Conservation (phyloP, 257 asterid species). For the Nicotiana paniculata region DNA sequence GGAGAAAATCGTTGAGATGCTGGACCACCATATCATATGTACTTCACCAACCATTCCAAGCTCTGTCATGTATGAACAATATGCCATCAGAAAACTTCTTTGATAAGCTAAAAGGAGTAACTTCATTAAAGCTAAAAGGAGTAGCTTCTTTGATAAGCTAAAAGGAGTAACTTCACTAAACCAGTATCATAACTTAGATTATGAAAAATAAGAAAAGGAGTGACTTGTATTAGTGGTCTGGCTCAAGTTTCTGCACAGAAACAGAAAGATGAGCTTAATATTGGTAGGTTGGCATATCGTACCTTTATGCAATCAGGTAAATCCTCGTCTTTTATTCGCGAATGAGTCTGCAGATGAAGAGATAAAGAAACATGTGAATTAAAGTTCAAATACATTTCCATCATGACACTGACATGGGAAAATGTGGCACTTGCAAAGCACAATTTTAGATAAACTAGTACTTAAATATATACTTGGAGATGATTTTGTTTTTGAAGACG, state of each 20-base stretch:
- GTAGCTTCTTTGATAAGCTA: neutral
- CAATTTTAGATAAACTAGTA: too few relatives aligned
- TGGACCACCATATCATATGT: slow-evolving; percentile 33
- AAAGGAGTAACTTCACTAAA: neutral
- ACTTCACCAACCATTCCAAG: slow-evolving; percentile 79
- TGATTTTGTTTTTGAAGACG: too few relatives aligned
- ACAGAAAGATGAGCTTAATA: neutral
- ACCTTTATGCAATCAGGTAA: slow-evolving; percentile 88
- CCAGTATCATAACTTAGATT: neutral
- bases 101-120: neutral
- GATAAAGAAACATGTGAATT: slow-evolving; percentile 14
- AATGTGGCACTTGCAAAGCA: neutral
- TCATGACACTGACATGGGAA: neutral
- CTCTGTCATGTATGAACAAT: slow-evolving; percentile 50
- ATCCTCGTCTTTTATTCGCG: slow-evolving; percentile 45
- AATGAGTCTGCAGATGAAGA: slow-evolving; percentile 51
- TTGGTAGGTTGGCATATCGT: slow-evolving; percentile 9
- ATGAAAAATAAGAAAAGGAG: neutral
- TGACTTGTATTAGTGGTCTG: neutral
- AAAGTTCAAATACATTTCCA: neutral
- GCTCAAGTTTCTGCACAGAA: neutral
- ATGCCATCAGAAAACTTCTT: neutral
- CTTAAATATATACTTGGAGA: too few relatives aligned
- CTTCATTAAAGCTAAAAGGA: neutral
- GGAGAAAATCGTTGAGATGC: neutral